Percentiles rank a stretch among this genome's conserved stretches.
phyloP scores from a whole-genome alignment of 1,139 yeast genomes.

The Saccharomyces hybrid region DNA sequence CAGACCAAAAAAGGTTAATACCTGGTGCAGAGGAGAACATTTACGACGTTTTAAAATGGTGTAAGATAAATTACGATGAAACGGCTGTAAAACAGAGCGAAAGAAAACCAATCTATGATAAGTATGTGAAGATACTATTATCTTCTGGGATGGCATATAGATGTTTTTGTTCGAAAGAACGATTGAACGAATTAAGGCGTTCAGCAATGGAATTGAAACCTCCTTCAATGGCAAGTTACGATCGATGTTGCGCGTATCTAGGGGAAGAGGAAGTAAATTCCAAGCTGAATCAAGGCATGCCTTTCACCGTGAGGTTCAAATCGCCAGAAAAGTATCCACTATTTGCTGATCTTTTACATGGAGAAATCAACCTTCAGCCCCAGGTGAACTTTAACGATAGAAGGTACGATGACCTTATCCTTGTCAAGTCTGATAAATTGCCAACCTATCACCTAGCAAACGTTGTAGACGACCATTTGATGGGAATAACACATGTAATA shows the following conservation, averaged over 20 bases:
- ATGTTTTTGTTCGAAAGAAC: slow-evolving; percentile 79
- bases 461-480: slow-evolving; percentile 87
- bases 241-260: slow-evolving; percentile 60
- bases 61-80: slow-evolving; percentile 70
- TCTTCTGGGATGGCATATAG: slow-evolving; percentile 70
- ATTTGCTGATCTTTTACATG: slow-evolving; percentile 70
- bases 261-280: slow-evolving; percentile 38
- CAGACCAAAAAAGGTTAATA: slow-evolving; percentile 75
- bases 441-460: slow-evolving; percentile 97
- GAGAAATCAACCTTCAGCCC: slow-evolving; percentile 66
- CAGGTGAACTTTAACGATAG: slow-evolving; percentile 63
- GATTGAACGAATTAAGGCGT: slow-evolving; percentile 58
- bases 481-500: slow-evolving; percentile 88
- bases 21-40: slow-evolving; percentile 78
- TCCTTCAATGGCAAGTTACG: slow-evolving; percentile 89
- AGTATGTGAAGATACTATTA: slow-evolving; percentile 51
- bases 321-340: slow-evolving; percentile 65
- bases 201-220: slow-evolving; percentile 72
- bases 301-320: slow-evolving; percentile 50
- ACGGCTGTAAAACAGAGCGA: slow-evolving; percentile 86
- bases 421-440: slow-evolving; percentile 81
- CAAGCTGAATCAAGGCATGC: slow-evolving; percentile 30
- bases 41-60: slow-evolving; percentile 70
- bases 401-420: slow-evolving; percentile 82
- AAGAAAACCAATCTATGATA: slow-evolving; percentile 53